Percentiles rank a stretch among this genome's conserved stretches.
phyloP scores from a whole-genome alignment of 2,329 filamentous ascomycete species.

The Aspergillus sp. region DNA sequence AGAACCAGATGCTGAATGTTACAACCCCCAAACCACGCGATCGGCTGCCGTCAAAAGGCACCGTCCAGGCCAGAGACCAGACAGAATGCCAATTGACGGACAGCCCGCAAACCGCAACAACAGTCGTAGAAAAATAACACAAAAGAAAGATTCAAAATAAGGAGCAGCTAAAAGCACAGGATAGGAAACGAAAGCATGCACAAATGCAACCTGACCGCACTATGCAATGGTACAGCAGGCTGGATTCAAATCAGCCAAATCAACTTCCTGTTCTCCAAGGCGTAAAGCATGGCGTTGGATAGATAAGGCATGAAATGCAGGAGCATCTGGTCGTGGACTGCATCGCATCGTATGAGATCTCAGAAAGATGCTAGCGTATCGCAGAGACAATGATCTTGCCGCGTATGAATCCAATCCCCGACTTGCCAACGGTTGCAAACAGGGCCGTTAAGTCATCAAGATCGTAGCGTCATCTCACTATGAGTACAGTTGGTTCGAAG shows the following conservation, averaged over 20 bases:
- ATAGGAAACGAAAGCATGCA: conserved; percentile 6
- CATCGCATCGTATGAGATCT: conserved; percentile 6
- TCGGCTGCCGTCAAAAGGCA: too few species aligned
- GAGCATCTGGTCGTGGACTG: conserved; percentile 12
- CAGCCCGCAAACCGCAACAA: too few species aligned
- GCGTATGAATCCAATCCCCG: conserved; percentile 20
- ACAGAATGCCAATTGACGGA: too few species aligned
- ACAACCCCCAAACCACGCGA: too few species aligned
- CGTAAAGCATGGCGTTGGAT: background rate
- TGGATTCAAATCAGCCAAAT: background rate
- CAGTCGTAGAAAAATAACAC: too few species aligned
- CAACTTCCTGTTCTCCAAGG: conserved; percentile 2
- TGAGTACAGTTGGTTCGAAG: conserved; percentile 26
- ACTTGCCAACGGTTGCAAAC: conserved; percentile 16
- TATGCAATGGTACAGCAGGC: background rate
- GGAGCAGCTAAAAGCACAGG: conserved; percentile 7
- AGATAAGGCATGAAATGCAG: conserved; percentile 14
- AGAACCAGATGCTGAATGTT: conserved; percentile 7
- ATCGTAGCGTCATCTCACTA: conserved; percentile 32
- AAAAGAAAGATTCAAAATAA: background rate
- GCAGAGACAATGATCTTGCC: conserved; percentile 15
- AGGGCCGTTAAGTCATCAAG: conserved; percentile 20
- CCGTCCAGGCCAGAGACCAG: too few species aligned
- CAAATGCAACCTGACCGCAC: background rate
- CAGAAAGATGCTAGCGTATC: conserved; percentile 10